Evolutionary conservation across 148 eudicot genomes (phyloP).

Genomic region (Vaccinium vitisidaea): DNA sequence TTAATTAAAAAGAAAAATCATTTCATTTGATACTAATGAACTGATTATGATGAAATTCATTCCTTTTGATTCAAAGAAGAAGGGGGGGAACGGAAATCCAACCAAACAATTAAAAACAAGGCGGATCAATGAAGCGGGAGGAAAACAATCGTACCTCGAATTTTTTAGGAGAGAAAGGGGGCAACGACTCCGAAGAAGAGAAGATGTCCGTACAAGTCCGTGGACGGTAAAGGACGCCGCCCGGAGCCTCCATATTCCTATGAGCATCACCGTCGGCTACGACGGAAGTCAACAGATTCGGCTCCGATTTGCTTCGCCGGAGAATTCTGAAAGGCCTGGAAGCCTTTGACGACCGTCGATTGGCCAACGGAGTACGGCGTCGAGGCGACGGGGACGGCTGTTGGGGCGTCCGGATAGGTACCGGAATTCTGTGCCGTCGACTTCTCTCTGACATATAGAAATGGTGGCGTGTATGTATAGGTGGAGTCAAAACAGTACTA

Average conservation of each 20-base stretch:
- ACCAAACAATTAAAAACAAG: too few relatives aligned
- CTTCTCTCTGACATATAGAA: not conserved
- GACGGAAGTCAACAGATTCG: slow-evolving; percentile 12
- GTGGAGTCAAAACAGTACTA: not conserved
- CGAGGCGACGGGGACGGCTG: slow-evolving; percentile 13
- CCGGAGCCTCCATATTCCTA: slow-evolving; percentile 26
- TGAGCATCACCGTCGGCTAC: slow-evolving; percentile 17
- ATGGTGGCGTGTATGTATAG: not conserved
- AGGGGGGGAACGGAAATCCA: too few relatives aligned
- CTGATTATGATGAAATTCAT: too few relatives aligned
- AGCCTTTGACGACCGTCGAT: slow-evolving; percentile 17
- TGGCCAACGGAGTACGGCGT: slow-evolving; percentile 9
- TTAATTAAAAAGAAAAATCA: too few relatives aligned
- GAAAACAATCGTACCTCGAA: slow-evolving; percentile 25
- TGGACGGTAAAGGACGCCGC: slow-evolving; percentile 28
- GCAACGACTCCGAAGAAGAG: slow-evolving; percentile 18
- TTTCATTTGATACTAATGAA: too few relatives aligned
- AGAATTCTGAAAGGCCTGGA: slow-evolving; percentile 27
- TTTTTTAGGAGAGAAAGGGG: slow-evolving; percentile 22
- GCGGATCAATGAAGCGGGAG: not conserved
- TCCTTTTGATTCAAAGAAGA: too few relatives aligned
- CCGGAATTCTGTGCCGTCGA: slow-evolving; percentile 18
- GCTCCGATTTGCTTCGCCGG: slow-evolving; percentile 50
- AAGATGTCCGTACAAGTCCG: slow-evolving; percentile 39
- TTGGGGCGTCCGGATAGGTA: not conserved